Conservation (phyloP, 345 rosid genomes). For the Lumnitzera littorea region DNA sequence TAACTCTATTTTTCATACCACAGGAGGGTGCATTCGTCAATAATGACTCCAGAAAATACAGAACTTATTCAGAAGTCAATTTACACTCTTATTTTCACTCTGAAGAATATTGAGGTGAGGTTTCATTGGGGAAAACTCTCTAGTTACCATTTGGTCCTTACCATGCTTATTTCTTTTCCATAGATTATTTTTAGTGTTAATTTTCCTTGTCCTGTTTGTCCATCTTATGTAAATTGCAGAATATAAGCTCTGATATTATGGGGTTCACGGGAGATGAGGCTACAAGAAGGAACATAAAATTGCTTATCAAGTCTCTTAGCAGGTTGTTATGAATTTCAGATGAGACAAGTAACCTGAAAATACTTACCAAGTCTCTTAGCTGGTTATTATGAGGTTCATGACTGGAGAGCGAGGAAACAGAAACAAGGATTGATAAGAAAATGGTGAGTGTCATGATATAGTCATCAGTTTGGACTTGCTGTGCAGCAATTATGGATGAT, state of each 20-base stretch:
- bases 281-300: slow-evolving; percentile 76
- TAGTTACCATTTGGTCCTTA: too few relatives aligned
- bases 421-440: too few relatives aligned
- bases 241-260: slow-evolving; percentile 88
- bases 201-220: not conserved
- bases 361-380: too few relatives aligned
- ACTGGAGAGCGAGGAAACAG: too few relatives aligned
- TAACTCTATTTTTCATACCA: slow-evolving; percentile 2
- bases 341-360: too few relatives aligned
- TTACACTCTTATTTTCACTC: slow-evolving; percentile 71
- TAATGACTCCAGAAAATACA: slow-evolving; percentile 91
- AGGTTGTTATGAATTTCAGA: slow-evolving; percentile 52
- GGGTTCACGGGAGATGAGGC: slow-evolving; percentile 99
- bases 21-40: slow-evolving; percentile 69
- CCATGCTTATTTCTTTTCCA: too few relatives aligned
- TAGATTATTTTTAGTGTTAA: not conserved
- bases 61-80: slow-evolving; percentile 82
- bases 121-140: too few relatives aligned
- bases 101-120: slow-evolving; percentile 89
- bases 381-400: too few relatives aligned
- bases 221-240: slow-evolving; percentile 34
- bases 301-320: slow-evolving; percentile 92
- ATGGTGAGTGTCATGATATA: too few relatives aligned
- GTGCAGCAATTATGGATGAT: too few relatives aligned
- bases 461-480: too few relatives aligned